Conservation (phyloP, 2,329 filamentous ascomycete species). For the Claviceps digitariae region DNA sequence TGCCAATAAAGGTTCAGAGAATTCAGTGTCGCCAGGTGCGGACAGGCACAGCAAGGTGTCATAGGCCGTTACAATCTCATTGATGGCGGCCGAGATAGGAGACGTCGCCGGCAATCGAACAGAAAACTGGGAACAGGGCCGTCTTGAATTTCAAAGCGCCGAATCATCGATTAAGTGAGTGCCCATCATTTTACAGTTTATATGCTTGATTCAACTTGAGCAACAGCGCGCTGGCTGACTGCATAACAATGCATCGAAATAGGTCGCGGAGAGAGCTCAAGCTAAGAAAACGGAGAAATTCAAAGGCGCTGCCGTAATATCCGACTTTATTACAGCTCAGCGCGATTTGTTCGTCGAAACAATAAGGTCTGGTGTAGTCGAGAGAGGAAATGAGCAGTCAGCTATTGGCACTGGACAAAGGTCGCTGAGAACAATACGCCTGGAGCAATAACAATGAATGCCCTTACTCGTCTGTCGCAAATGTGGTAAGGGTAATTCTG, state of each 20-base stretch:
- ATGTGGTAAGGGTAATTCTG: background rate
- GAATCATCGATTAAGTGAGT: background rate
- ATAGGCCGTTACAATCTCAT: background rate
- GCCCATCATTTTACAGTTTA: background rate
- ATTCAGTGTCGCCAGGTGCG: conserved; percentile 1
- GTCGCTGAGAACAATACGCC: background rate
- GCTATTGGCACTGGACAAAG: background rate
- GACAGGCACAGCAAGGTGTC: background rate
- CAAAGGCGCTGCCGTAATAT: background rate
- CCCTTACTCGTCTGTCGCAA: background rate
- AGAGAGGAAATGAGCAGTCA: background rate
- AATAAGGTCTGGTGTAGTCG: background rate
- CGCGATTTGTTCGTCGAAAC: background rate
- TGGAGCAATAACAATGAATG: background rate
- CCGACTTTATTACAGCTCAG: background rate
- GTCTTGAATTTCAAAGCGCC: background rate
- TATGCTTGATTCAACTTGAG: too few species aligned
- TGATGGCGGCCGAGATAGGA: conserved; percentile 2
- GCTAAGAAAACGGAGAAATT: background rate
- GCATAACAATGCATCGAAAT: background rate
- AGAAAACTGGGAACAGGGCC: background rate
- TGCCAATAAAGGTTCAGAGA: conserved; percentile 3
- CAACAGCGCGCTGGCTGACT: background rate
- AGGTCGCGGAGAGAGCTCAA: background rate
- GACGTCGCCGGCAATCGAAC: background rate